phyloP scores from a whole-genome alignment of 305 asterid genomes.

The Rubia balearica region DNA sequence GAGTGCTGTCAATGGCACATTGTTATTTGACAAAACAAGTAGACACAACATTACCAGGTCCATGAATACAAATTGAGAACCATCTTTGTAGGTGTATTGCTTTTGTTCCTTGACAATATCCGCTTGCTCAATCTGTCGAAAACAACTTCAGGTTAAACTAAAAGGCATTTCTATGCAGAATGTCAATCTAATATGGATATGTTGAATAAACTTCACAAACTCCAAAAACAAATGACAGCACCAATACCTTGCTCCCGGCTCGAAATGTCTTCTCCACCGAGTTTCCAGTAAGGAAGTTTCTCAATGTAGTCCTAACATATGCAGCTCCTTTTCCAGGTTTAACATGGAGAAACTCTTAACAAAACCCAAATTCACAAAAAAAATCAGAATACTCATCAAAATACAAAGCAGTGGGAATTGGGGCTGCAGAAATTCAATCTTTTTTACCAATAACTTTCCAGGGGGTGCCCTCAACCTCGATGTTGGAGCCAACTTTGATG shows the following conservation, averaged over 20 bases:
- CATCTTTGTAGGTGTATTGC: slow-evolving; percentile 90
- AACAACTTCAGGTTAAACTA: slow-evolving; percentile 12
- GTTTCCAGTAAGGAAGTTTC: slow-evolving; percentile 75
- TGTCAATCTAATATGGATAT: slow-evolving; percentile 10
- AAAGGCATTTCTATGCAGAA: neutral
- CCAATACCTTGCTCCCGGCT: slow-evolving; percentile 87
- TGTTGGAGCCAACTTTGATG: slow-evolving; percentile 80
- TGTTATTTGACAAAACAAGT: neutral
- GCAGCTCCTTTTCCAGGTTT: slow-evolving; percentile 99
- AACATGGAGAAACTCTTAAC: slow-evolving; percentile 84
- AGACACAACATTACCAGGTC: slow-evolving; percentile 51
- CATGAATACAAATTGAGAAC: slow-evolving; percentile 87
- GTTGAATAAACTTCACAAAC: neutral
- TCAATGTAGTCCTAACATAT: slow-evolving; percentile 76
- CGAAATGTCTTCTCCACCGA: slow-evolving; percentile 77
- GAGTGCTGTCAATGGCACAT: slow-evolving; percentile 1
- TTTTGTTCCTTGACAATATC: slow-evolving; percentile 76
- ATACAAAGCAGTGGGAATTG: neutral
- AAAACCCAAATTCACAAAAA: slow-evolving; percentile 13
- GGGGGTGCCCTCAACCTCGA: slow-evolving; percentile 89
- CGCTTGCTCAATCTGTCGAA: slow-evolving; percentile 68
- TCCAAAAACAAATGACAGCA: neutral
- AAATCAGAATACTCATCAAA: neutral
- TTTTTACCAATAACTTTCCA: slow-evolving; percentile 81
- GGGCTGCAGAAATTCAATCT: neutral